Base-by-base conservation (phyloP, 2,329 filamentous ascomycete genomes). In the Colletotrichum graminicola region DNA sequence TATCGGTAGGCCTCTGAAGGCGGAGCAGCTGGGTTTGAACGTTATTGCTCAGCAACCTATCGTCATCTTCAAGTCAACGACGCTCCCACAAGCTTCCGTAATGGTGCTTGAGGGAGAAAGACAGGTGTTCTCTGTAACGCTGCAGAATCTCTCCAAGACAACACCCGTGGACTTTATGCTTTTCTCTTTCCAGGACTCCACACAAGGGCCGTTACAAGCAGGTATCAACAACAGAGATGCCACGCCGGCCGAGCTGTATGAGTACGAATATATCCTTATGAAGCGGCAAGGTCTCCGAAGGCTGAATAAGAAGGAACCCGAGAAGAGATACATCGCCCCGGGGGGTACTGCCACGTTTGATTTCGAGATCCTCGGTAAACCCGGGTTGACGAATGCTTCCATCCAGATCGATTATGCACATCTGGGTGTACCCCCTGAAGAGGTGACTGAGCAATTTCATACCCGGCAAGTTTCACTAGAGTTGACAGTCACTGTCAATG, bases 71-170 rank as follows among this genome's bases (percentile, higher is more conserved):
- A 92, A 93, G 77, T 91, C 91, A 10, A 92, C 92, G 4, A 94
- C 92, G 16, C 86, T 98, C 1, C 89, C 92, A 0, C 95, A 98
- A 77, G 93, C 93, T 29, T 93, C 94, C 12, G 84, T 97, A 45
- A 98, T 97, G 94, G 88, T 99, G 14, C 85, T 99, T 7, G 95
- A 98, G 82, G 96, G 96, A 54, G 95, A 99, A 80, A 89, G 88
- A 29, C 91, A 91, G 75, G 84, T 85, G 0, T 97, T 98, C 77
- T 91, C 89, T 0, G 87, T 98, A 21, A 95, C 92, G 0, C 83
- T 98, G 18, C 89, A 92, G 75, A 99, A 99, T 75, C 84, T 90
- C 11, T 96, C 94, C 0, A 75, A 78, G 8, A 83, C 86, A 0
- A 94, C 92, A 1, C 86, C 93, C 1, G 93, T 94, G 1, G 94